Base-by-base conservation (phyloP, 2,329 filamentous ascomycete species). In the Sphaerulina vaccinii region DNA sequence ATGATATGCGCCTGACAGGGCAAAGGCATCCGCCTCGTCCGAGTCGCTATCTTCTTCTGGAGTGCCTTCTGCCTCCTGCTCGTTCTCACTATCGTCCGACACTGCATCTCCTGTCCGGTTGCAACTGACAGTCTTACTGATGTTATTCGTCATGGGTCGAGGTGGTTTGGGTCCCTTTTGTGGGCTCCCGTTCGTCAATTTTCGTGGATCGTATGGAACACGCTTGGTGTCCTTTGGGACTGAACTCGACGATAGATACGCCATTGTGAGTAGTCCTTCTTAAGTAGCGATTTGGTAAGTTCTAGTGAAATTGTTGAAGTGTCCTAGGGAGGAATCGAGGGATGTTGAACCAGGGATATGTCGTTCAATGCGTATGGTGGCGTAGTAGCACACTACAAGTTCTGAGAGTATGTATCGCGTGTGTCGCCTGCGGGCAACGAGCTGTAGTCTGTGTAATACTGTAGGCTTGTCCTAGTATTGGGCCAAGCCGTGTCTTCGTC, bases 1-100 rank as follows among this genome's bases (percentile, higher is more conserved):
- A 37, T 49, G 39, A 15, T 45, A 46, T 44, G 55, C 62, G 56
- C 52, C 61, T 62, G 63, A 59, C 65, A 68, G 65, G 65, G 65
- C 64, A 55, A 55, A 58, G 9, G 32, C 62, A 64, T 65, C 60
- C 52, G 61, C 50, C 46, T 66, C 61, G 32, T 49, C 49, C 8
- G 57, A 54, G 23, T 61, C 56, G 16, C 58, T 61, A 19, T 56
- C 50, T 15, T 48, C 39, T 21, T 42, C 44, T 24, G 15, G 44
- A 36, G 18, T 29, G 33, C 16, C 33, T 10, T 35, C 33, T 24
- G 43, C 56, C 29, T 54, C 59, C 9, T 54, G 54, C 13, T 58
- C 62, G 15, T 58, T 49, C n/a, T 59, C 55, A 33, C 62, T 61
- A 10, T 57, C 62, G 32, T 56, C 58, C 13, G 59, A 60, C 16